phyloP scores from a whole-genome alignment of 2,329 filamentous ascomycete species.

The Exophiala calicioides region DNA sequence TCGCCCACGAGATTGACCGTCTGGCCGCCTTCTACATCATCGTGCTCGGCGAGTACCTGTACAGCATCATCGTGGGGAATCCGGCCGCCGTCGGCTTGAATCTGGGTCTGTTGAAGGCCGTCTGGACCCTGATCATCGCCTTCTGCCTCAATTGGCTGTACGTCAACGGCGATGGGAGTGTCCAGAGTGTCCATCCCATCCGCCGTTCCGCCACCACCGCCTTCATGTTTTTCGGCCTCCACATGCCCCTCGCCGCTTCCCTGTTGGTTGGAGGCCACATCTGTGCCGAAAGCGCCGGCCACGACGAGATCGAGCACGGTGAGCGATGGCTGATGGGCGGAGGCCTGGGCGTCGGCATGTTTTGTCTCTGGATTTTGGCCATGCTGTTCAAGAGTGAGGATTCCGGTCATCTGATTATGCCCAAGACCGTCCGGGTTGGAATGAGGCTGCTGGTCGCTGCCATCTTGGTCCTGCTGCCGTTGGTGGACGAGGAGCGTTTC shows the following conservation, averaged over 20 bases:
- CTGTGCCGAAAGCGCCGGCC: slow-evolving; percentile 43
- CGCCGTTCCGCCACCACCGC: slow-evolving; percentile 48
- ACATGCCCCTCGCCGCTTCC: slow-evolving; percentile 49
- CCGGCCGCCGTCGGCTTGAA: slow-evolving; percentile 51
- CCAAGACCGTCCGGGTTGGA: slow-evolving; percentile 1
- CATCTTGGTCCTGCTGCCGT: slow-evolving; percentile 16
- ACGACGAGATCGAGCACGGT: slow-evolving; percentile 45
- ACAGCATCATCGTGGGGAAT: slow-evolving; percentile 51
- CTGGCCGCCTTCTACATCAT: slow-evolving; percentile 56
- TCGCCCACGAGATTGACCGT: slow-evolving; percentile 53
- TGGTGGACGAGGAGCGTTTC: slow-evolving; percentile 23
- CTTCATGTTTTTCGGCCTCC: slow-evolving; percentile 49
- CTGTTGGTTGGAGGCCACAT: slow-evolving; percentile 53
- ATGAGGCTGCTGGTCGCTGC: slow-evolving; percentile 13
- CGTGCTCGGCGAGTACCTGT: slow-evolving; percentile 54
- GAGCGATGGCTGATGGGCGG: slow-evolving; percentile 53
- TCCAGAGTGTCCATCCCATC: slow-evolving; percentile 48
- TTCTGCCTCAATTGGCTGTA: slow-evolving; percentile 56
- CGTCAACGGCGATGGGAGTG: slow-evolving; percentile 51
- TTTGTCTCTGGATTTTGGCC: slow-evolving; percentile 39
- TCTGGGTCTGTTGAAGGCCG: slow-evolving; percentile 45
- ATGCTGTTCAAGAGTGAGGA: slow-evolving; percentile 18
- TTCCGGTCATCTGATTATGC: slow-evolving; percentile 3
- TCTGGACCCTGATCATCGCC: slow-evolving; percentile 53
- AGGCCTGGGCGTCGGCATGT: slow-evolving; percentile 48